Base-by-base conservation (phyloP, 208 protist species). In the Tritrichomonas musculus region DNA sequence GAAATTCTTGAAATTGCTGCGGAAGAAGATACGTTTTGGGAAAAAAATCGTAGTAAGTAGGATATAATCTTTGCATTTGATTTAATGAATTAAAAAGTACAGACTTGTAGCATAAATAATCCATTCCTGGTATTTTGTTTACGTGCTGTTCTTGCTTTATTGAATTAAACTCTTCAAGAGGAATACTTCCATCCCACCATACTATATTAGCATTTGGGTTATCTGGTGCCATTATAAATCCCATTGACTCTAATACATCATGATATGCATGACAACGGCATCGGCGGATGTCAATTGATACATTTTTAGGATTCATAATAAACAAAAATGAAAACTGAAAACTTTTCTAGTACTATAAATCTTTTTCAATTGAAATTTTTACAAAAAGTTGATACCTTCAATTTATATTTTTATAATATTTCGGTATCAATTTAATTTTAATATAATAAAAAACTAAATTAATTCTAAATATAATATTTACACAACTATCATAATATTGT, bases 61-160 rank as follows among this genome's bases (percentile, higher is more conserved):
- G 77, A 30, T 57, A 88, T 27, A 88, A 39, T 22, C 47, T 33
- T 57, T 88, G 41, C 47, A 88, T 88, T 36, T 53, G 47, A 57
- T 88, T 88, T 27, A 88, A 17, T 1, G 41, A 41, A 57, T 53
- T 20, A 39, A 88, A 88, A 33, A 88, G 41, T 39, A 47, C 57
- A 30, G 77, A 88, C 39, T 88, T 88, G 44, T 57, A 88, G 30
- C 77, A 88, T 88, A 88, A 57, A 53, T 57, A 13, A 39, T 88
- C 77, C 77, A 88, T 88, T 0, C 47, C 14, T 39, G 77, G 77
- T 1, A 88, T 88, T 60, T 88, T 88, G 27, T 88, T 88, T 17
- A 88, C 47, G 2, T 36, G 44, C 30, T 88, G 77, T 44, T 88
- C 27, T 33, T 41, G 77, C 17, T 57, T 53, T 33, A 88, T 0